Percentiles rank a stretch among this genome's conserved stretches.
Evolutionary conservation across 108 stramenopile genomes (phyloP).

Genomic region (Heterococcus sp.): DNA sequence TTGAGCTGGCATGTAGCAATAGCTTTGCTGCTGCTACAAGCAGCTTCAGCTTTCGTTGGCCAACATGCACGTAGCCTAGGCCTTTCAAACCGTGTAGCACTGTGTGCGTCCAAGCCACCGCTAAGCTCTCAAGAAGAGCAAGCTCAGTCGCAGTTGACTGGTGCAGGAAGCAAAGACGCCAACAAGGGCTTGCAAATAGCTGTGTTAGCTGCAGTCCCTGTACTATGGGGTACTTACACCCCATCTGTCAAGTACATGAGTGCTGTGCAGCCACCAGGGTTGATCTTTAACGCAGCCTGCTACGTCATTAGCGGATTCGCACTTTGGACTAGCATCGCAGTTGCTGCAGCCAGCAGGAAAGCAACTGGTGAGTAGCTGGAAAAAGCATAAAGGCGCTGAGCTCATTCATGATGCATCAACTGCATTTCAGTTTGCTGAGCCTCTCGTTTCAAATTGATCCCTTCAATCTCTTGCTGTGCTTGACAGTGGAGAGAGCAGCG

Average conservation of each 20-base stretch:
- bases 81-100: too few relatives aligned
- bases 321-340: background rate
- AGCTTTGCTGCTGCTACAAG: too few relatives aligned
- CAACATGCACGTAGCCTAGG: too few relatives aligned
- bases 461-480: too few relatives aligned
- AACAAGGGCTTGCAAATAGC: background rate
- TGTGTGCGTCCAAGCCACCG: background rate
- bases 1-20: too few relatives aligned
- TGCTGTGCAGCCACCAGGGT: constrained; percentile 15
- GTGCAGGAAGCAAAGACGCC: background rate
- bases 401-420: too few relatives aligned
- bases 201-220: constrained; percentile 25
- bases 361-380: background rate
- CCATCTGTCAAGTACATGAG: constrained; percentile 25
- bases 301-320: constrained; percentile 14
- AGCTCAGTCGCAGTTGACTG: background rate
- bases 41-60: too few relatives aligned
- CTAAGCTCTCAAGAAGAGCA: background rate
- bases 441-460: too few relatives aligned
- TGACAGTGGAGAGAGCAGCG: too few relatives aligned
- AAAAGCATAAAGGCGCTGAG: too few relatives aligned
- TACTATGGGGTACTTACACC: constrained; percentile 34
- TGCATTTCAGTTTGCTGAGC: too few relatives aligned
- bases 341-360: constrained; percentile 2
- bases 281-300: constrained; percentile 33